Evolutionary conservation across 768 basidiomycete genomes (phyloP), one percentile per base, ranked within the genome.

Genomic region (Rickenella mellea): DNA sequence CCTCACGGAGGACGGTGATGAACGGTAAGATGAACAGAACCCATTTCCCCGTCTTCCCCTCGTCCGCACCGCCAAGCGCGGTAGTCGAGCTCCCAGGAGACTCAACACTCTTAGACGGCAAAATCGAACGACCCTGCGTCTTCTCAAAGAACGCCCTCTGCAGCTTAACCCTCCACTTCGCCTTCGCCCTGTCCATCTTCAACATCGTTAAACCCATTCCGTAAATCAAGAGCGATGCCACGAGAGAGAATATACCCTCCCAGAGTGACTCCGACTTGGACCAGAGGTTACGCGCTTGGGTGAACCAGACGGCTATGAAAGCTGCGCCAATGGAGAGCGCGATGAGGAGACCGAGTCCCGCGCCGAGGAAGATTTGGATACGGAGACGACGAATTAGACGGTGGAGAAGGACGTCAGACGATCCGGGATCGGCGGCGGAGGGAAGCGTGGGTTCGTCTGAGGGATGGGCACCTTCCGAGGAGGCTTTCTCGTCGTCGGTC

Each of bases 301-400:
- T 97, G 65, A 94, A 97, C 84, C 91, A 98, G 30, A 96, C 74
- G 6, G 85, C 90, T 48, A 97, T 84, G 62, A 94, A 97, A 2
- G 89, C 80, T 10, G 86, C 90, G 26, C 93, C 94, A 45, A 97
- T 81, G 27, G 81, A 73, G 19, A 88, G 58, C 5, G 94, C 82
- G 33, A 91, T 64, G 45, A 83, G 57, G n/a, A 97, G 67, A 6
- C 94, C 94, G 20, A 74, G 48, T 5, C 64, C 62, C 1, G 85
- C 75, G 11, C 90, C 90, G n/a, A 75, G 52, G 56, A 89, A 78
- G 42, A 93, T 85, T 79, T 90, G 53, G 10, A 44, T 26, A 25
- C 2, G 21, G 10, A 21, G 46, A 36, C 12, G 35, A 40, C 19
- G n/a, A 3, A 19, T 2, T 5, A 19, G 25, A 28, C 27, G 39